Percentiles rank a stretch among this genome's conserved stretches.
phyloP scores from a whole-genome alignment of 441 rosid genomes.

The Breynia disticha region DNA sequence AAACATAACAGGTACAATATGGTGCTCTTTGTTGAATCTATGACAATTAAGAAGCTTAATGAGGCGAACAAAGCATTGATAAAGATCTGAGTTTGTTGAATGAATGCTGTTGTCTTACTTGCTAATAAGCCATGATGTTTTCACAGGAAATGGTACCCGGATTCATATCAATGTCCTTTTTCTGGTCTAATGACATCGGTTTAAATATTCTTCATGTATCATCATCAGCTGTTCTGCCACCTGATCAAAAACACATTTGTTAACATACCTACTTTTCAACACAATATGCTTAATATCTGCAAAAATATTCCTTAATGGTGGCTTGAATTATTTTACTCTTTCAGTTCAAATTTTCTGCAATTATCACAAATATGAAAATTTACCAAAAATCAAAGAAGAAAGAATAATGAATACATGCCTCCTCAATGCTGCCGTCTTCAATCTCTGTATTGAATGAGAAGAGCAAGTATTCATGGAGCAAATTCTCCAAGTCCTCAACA shows the following conservation, averaged over 20 bases:
- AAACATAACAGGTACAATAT: no score
- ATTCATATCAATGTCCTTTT: background rate
- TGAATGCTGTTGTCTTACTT: background rate
- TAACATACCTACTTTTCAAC: background rate
- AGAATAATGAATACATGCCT: slow-evolving; percentile 22
- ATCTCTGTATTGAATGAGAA: slow-evolving; percentile 69
- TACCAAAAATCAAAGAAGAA: background rate
- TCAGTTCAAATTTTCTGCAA: no score
- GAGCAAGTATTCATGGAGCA: slow-evolving; percentile 61
- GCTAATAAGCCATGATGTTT: background rate
- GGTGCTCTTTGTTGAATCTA: no score
- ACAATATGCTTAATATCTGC: no score
- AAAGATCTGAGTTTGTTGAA: no score
- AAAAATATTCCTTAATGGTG: no score
- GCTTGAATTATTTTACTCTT: no score
- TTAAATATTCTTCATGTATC: slow-evolving; percentile 49
- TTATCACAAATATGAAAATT: no score
- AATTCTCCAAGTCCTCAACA: slow-evolving; percentile 57
- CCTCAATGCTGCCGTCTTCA: slow-evolving; percentile 86
- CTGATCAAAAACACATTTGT: slow-evolving; percentile 17
- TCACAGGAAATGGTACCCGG: background rate
- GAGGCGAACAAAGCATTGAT: no score
- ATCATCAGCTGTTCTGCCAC: slow-evolving; percentile 71
- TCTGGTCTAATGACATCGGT: slow-evolving; percentile 18
- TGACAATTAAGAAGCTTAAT: no score